These are phyloP conservation scores for Aspergillus versicolor DNA, from an alignment of 2,329 filamentous ascomycete species.

Conservation along the genomic window DNA sequence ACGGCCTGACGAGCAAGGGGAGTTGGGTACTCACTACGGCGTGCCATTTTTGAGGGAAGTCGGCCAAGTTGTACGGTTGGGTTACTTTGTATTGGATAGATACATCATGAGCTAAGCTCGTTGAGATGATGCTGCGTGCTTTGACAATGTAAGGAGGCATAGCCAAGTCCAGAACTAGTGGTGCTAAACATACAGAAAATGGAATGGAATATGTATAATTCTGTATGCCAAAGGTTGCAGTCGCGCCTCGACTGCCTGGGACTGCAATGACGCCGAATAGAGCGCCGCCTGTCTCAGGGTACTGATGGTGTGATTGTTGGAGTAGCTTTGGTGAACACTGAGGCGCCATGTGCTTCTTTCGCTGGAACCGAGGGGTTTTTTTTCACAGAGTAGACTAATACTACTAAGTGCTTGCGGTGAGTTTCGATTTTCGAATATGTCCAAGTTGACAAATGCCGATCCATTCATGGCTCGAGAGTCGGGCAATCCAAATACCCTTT, in stretches of 20 bases:
- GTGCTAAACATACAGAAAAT: not conserved
- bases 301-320: not conserved
- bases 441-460: not conserved
- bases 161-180: not conserved
- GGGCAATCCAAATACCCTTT: constrained; percentile 1
- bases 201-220: not conserved
- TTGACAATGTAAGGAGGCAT: not conserved
- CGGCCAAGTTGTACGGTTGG: not conserved
- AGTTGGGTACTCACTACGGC: not conserved
- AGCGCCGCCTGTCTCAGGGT: not conserved
- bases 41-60: not conserved
- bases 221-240: not conserved
- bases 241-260: not conserved
- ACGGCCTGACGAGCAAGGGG: not conserved
- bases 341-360: constrained; percentile 1
- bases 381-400: not conserved
- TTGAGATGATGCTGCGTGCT: not conserved
- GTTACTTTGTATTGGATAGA: not conserved
- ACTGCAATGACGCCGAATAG: not conserved
- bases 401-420: not conserved
- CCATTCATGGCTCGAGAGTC: constrained; percentile 3
- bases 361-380: not conserved
- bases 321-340: not conserved
- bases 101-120: not conserved
- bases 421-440: not conserved